Conservation (phyloP, 768 basidiomycete species). For the Cystofilobasidium ferigula region DNA sequence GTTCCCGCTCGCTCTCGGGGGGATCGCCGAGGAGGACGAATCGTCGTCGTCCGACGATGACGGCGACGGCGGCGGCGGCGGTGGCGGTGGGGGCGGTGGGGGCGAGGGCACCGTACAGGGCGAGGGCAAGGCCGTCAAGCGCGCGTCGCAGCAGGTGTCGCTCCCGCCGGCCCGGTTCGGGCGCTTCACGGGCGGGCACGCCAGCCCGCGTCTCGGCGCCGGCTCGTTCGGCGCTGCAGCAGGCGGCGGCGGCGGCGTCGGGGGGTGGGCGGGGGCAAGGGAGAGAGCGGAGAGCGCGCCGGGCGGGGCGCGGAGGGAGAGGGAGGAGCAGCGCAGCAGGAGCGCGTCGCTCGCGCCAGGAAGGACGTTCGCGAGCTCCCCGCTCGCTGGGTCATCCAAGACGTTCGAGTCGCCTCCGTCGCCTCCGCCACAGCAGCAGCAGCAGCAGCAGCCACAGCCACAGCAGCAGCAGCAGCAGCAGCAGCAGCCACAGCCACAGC, state of each 20-base stretch:
- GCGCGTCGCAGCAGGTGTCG: not conserved
- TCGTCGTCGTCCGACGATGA: constrained; percentile 17
- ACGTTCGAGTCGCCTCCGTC: not conserved
- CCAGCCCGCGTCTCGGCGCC: not conserved
- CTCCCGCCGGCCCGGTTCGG: constrained; percentile 5
- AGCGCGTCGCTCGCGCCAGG: constrained; percentile 5
- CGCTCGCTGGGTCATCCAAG: not conserved
- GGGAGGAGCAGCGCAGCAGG: constrained; percentile 5
- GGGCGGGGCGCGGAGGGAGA: not conserved
- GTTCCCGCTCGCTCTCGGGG: constrained; percentile 16
- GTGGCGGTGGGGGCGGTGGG: no score
- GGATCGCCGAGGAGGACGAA: constrained; percentile 22
- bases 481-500: no score
- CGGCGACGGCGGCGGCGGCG: not conserved
- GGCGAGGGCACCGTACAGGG: no score
- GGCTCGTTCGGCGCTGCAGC: not conserved
- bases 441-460: no score
- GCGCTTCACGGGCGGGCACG: not conserved
- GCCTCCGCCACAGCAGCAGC: no score
- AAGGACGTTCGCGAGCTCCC: not conserved
- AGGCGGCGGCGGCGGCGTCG: not conserved
- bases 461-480: no score
- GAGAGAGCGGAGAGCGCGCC: no score
- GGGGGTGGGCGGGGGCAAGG: no score
- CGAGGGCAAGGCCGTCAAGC: not conserved